Evolutionary conservation across 768 basidiomycete species (phyloP).

Genomic region (Mycena olivaceomarginata): DNA sequence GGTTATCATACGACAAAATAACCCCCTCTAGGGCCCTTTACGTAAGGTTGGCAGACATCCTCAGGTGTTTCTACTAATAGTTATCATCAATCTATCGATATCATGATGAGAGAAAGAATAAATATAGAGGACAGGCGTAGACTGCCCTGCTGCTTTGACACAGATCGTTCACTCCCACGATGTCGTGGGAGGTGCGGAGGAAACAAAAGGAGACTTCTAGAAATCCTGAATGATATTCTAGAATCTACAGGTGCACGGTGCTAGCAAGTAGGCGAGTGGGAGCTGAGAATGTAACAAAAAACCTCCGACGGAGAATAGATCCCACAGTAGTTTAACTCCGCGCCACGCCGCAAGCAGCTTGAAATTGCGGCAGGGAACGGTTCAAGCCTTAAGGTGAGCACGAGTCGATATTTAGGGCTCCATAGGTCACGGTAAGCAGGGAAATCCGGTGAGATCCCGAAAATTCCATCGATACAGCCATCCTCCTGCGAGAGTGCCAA

Average conservation of each 20-base stretch:
- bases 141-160: conserved; percentile 15
- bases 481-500: not conserved
- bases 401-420: not conserved
- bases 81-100: too few relatives aligned
- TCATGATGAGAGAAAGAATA: not conserved
- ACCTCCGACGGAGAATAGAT: not conserved
- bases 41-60: too few relatives aligned
- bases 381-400: not conserved
- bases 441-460: not conserved
- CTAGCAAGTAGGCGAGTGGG: conserved; percentile 1
- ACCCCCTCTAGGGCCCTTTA: too few relatives aligned
- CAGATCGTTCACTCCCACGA: conserved; percentile 1
- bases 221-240: not conserved
- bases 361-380: not conserved
- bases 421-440: not conserved
- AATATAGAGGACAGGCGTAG: conserved; percentile 9
- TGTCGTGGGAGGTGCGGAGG: conserved; percentile 5
- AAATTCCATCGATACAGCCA: not conserved
- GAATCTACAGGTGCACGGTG: not conserved
- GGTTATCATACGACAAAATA: too few relatives aligned
- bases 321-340: not conserved
- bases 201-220: not conserved
- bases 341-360: conserved; percentile 10
- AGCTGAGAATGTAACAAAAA: not conserved
- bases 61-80: too few relatives aligned